Evolutionary conservation across 2,329 filamentous ascomycete species (phyloP), one percentile per base, ranked within the genome.

Genomic region (Sarocladium brachiariae): DNA sequence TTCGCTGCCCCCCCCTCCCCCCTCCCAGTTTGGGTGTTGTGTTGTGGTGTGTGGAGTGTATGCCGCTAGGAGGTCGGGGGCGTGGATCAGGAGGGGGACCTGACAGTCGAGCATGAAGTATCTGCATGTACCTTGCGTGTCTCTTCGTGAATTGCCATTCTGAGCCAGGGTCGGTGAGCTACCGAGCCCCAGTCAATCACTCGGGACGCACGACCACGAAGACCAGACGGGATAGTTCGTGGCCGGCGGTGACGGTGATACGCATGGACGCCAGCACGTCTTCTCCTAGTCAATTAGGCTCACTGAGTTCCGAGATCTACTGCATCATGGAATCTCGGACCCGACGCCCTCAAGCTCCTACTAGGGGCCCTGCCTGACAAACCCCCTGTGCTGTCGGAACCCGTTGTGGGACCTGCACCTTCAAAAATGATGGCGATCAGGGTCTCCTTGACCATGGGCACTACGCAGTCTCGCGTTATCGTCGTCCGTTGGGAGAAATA

Each of bases 1-100:
- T n/a, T n/a, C n/a, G n/a, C n/a, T n/a, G n/a, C n/a, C n/a, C n/a
- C n/a, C n/a, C n/a, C n/a, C n/a, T n/a, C n/a, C 24, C 4, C 43
- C 43, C 43, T 33, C 27, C 27, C 8, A 4, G 10, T 33, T 23
- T 39, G n/a, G 37, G 37, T 43, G 43, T 4, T 33, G 43, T 13
- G 16, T 18, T 24, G 24, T 24, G 31, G 27, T 14, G 43, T 30
- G 43, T 47, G 43, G 43, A 47, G 43, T 47, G 43, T 24, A 47
- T 47, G 43, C 43, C 43, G 43, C 43, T 47, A 47, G 27, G 43
- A 47, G 25, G 43, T 18, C 18, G 24, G 43, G 43, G 43, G 43
- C 43, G 43, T 47, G 43, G 43, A 47, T 47, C 43, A 47, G 43
- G 43, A 47, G 43, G 43, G 43, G 43, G 43, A 47, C 43, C 43